Percentiles rank a stretch among this genome's conserved stretches.
These are phyloP conservation scores for Aspergillus udagawae DNA, from an alignment of 2,329 filamentous ascomycete genomes.

Conservation along the genomic window DNA sequence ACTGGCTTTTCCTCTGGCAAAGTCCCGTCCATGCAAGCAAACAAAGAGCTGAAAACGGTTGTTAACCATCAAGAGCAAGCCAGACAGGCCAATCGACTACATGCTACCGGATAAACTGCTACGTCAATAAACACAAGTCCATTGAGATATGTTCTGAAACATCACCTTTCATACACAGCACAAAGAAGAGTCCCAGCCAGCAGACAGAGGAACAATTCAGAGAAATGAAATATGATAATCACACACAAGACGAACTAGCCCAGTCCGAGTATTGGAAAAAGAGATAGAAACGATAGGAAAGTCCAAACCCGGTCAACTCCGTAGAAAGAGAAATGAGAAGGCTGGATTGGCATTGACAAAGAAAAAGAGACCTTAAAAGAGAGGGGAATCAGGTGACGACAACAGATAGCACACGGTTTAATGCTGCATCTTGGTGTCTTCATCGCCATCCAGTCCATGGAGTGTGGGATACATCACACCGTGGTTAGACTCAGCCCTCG, in stretches of 20 bases:
- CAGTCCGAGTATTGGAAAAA: conserved; percentile 1
- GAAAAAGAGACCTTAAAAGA: neutral
- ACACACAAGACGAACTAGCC: neutral
- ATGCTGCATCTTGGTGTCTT: conserved; percentile 34
- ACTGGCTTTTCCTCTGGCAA: neutral
- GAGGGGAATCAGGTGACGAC: neutral
- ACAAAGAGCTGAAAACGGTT: neutral
- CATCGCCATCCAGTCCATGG: conserved; percentile 31
- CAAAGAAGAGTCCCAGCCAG: neutral
- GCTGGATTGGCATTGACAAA: too few relatives aligned
- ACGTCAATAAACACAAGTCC: neutral
- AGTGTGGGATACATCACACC: conserved; percentile 31
- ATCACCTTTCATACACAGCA: neutral
- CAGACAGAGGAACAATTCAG: neutral
- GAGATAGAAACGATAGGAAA: conserved; percentile 4
- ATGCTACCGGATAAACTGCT: neutral
- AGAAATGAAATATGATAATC: neutral
- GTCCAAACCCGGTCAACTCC: neutral
- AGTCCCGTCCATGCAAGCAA: neutral
- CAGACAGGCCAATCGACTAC: neutral
- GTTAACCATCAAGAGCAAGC: neutral
- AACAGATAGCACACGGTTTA: conserved; percentile 14
- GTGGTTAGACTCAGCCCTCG: conserved; percentile 8
- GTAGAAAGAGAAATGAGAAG: neutral
- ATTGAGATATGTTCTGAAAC: neutral